Percentiles rank a stretch among this genome's conserved stretches.
phyloP scores from a whole-genome alignment of 2,329 filamentous ascomycete species.

The Dendrostoma leiphaemia region DNA sequence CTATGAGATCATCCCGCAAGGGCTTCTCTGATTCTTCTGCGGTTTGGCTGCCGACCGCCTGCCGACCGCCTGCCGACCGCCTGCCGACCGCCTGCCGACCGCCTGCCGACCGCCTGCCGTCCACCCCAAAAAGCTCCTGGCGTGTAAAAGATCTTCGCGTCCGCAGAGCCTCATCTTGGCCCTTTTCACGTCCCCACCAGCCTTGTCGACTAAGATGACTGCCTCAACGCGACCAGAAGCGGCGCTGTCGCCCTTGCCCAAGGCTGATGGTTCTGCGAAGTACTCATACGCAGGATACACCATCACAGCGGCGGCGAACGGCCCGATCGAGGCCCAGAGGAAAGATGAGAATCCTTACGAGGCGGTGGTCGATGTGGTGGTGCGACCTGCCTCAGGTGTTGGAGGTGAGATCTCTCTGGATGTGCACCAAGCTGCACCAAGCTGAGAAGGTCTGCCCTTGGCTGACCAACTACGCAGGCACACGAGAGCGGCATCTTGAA shows the following conservation, averaged over 20 bases:
- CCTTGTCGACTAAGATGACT: constrained; percentile 35
- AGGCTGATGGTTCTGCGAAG: constrained; percentile 76
- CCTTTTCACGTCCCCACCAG: neutral
- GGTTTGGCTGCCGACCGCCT: neutral
- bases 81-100: too few relatives aligned
- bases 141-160: constrained; percentile 7
- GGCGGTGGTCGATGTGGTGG: constrained; percentile 83
- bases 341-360: constrained; percentile 91
- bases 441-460: constrained; percentile 23
- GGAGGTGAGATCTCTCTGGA: constrained; percentile 56
- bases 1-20: constrained; percentile 15
- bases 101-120: too few relatives aligned
- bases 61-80: too few relatives aligned
- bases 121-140: too few relatives aligned
- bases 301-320: constrained; percentile 84
- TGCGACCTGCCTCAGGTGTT: constrained; percentile 81
- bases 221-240: constrained; percentile 47
- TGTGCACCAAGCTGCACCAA: neutral
- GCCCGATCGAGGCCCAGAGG: constrained; percentile 84
- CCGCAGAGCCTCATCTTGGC: constrained; percentile 7
- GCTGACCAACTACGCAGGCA: constrained; percentile 44
- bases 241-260: constrained; percentile 59
- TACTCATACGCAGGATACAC: constrained; percentile 76
- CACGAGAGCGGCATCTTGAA: constrained; percentile 80
- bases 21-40: constrained; percentile 1